Evolutionary conservation across 1,139 yeast species (phyloP), one percentile per base, ranked within the genome.

Genomic region (Debaryomyces sp.): DNA sequence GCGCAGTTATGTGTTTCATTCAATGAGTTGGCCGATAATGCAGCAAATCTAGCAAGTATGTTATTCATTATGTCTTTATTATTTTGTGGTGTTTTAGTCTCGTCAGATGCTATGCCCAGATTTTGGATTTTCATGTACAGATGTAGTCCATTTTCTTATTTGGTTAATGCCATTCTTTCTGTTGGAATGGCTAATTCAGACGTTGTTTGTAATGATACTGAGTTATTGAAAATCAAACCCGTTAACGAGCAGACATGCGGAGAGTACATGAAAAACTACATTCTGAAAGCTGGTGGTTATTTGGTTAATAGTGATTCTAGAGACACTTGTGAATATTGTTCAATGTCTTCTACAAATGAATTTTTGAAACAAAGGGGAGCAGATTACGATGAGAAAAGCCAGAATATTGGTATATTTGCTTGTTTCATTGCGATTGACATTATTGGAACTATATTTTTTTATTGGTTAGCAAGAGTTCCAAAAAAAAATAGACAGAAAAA

Each of bases 381-480:
- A 12, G n/a, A 23, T 18, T 66, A 55, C 44, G 43, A 49, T 32
- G 51, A 54, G 27, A 62, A 68, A 54, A 62, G 89, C 85, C 79
- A 89, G 71, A 78, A 85, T 62, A 71, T 77, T 55, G 91, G 90
- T 59, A 75, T 84, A 46, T 77, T 79, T 54, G 63, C 61, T 46
- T 57, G 60, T 3, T 64, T 60, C 60, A 79, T 81, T 47, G 60
- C 64, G 38, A 70, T 85, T 63, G 82, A 85, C 62, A 64, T 77
- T 43, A 46, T 60, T 26, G 53, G 56, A 15, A 59, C 70, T 12
- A 58, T 83, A 24, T 64, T 76, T 60, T 67, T 86, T 46, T 87
- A 86, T 68, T 87, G 86, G 82, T 63, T 85, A 41, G 78, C 80
- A 9, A 81, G 95, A 70, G 92, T 87, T 50, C 94, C 94, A 50